Evolutionary conservation across 257 asterid genomes (phyloP).

Genomic region (Solanum commersonii): DNA sequence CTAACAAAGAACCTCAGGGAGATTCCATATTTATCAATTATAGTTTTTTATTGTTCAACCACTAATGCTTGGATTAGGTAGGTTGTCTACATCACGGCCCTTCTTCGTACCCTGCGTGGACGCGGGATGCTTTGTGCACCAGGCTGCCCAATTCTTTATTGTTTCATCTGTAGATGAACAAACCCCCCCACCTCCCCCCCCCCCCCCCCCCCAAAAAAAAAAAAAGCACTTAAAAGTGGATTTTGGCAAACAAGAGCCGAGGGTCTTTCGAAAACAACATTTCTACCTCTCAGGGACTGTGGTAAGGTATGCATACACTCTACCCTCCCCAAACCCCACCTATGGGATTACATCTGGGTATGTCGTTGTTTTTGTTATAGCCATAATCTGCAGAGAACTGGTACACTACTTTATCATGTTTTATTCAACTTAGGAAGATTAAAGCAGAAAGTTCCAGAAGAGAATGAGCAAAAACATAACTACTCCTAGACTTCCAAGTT

Average conservation of each 20-base stretch:
- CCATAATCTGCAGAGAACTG: neutral
- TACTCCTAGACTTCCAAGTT: neutral
- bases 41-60: neutral
- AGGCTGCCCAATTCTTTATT: neutral
- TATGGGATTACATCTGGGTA: too few relatives aligned
- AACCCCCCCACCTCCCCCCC: too few relatives aligned
- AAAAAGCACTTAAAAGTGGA: neutral
- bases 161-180: neutral
- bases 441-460: neutral
- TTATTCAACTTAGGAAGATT: neutral
- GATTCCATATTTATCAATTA: neutral
- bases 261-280: neutral
- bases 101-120: neutral
- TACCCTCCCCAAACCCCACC: neutral
- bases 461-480: neutral
- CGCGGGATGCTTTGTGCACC: neutral
- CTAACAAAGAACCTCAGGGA: neutral
- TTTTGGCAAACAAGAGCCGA: neutral
- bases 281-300: neutral
- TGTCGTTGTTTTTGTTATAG: neutral
- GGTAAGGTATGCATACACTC: neutral
- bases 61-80: neutral
- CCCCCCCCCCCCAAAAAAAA: neutral
- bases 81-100: neutral
- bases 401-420: neutral